Conservation (phyloP, 495 filamentous ascomycete species). For the Apodospora peruviana region DNA sequence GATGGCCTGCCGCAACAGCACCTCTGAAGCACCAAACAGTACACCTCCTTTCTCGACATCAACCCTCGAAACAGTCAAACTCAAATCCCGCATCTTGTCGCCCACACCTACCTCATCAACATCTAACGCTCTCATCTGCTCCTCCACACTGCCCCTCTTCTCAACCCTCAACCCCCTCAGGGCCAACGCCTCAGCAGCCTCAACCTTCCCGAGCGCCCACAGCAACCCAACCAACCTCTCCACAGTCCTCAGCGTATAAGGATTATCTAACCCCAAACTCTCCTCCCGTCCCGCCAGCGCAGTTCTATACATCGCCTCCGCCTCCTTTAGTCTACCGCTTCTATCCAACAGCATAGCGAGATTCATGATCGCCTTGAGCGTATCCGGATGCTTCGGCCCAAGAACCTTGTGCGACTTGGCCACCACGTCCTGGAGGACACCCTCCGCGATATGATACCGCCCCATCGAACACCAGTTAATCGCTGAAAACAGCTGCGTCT, state of each 20-base stretch:
- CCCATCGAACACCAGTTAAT: not conserved
- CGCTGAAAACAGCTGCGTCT: not conserved
- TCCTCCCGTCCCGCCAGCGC: not conserved
- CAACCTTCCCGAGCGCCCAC: not conserved
- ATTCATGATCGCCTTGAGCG: not conserved
- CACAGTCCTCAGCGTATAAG: not conserved
- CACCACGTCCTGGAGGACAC: not conserved
- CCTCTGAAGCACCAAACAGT: not conserved
- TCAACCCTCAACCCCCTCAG: not conserved
- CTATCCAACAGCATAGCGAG: not conserved
- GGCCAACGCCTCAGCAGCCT: not conserved
- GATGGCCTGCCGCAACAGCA: not conserved
- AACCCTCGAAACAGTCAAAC: not conserved
- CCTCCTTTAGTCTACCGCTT: not conserved
- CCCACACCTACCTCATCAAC: not conserved
- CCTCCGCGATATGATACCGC: not conserved
- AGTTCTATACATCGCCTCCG: not conserved
- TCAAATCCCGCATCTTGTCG: not conserved
- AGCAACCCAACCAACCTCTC: not conserved
- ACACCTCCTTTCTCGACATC: not conserved
- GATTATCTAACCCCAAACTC: not conserved
- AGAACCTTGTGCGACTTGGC: not conserved
- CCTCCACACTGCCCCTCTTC: not conserved
- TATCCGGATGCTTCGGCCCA: not conserved
- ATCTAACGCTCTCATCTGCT: not conserved